Evolutionary conservation across 768 basidiomycete species (phyloP).

Genomic region (Amanita rimosa): DNA sequence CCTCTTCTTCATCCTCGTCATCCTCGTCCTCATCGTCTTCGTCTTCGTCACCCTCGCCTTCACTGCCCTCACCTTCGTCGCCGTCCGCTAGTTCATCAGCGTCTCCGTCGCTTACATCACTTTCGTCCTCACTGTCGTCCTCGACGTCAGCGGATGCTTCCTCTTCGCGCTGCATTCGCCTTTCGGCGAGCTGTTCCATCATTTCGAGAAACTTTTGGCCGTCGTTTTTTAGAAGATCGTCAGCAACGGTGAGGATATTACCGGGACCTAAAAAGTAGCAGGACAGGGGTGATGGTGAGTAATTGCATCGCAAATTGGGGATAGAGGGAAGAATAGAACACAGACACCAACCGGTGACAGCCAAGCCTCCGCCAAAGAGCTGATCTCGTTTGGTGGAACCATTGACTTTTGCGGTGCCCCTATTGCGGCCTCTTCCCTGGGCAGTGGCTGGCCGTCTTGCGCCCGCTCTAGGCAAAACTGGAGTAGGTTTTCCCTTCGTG

Average conservation of each 20-base stretch:
- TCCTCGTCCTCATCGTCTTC: conserved; percentile 56
- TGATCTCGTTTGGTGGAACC: conserved; percentile 6
- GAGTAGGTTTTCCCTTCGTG: conserved; percentile 23
- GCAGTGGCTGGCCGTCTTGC: conserved; percentile 8
- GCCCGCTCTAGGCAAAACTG: conserved; percentile 4
- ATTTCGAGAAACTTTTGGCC: conserved; percentile 99
- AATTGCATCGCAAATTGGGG: conserved; percentile 9
- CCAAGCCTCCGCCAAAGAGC: conserved; percentile 59
- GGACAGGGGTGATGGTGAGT: conserved; percentile 5
- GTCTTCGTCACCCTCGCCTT: conserved; percentile 41
- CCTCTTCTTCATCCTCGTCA: conserved; percentile 54
- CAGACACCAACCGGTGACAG: conserved; percentile 56
- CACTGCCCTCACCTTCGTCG: conserved; percentile 47
- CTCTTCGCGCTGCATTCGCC: conserved; percentile 87
- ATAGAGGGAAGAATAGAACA: conserved; percentile 11
- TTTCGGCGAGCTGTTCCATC: conserved; percentile 98
- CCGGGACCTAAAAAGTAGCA: conserved; percentile 49
- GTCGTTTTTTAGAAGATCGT: conserved; percentile 97
- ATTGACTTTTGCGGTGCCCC: conserved; percentile 3
- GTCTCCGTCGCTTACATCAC: conserved; percentile 41
- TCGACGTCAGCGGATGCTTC: conserved; percentile 33
- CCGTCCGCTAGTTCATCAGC: conserved; percentile 54
- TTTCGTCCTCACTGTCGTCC: conserved; percentile 36
- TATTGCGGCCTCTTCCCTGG: conserved; percentile 25
- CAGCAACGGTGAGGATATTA: conserved; percentile 96